Conservation (phyloP, 78 protist species). For the Salpingoeca rosetta region DNA sequence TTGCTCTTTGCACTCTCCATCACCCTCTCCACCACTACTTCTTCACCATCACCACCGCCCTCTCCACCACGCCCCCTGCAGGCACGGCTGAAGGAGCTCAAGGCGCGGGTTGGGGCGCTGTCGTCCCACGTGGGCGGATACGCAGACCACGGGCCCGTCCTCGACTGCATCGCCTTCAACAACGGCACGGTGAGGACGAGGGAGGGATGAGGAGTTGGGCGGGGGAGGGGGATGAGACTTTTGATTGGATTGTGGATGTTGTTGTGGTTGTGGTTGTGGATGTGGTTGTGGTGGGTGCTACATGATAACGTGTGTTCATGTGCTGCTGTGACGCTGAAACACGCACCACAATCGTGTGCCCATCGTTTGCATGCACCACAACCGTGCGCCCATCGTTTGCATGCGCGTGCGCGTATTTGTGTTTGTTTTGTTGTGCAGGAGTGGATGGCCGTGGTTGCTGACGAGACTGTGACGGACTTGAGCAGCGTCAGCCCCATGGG, state of each 20-base stretch:
- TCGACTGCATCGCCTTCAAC: conserved; percentile 32
- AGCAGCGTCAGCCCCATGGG: background rate
- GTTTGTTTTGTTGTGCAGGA: too few relatives aligned
- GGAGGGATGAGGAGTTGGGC: too few relatives aligned
- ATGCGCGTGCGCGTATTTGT: too few relatives aligned
- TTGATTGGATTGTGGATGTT: background rate
- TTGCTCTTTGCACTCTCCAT: background rate
- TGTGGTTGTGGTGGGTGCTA: too few relatives aligned
- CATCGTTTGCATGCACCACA: too few relatives aligned
- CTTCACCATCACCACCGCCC: background rate
- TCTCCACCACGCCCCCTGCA: background rate
- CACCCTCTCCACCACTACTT: background rate
- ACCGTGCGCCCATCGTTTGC: too few relatives aligned
- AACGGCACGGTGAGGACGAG: conserved; percentile 37
- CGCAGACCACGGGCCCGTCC: conserved; percentile 30
- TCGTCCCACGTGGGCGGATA: background rate
- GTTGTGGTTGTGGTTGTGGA: too few relatives aligned
- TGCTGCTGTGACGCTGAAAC: too few relatives aligned
- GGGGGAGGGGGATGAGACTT: background rate
- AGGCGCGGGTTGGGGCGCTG: conserved; percentile 7
- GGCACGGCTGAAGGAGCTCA: conserved; percentile 14
- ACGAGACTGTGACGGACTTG: background rate
- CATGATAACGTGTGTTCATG: background rate
- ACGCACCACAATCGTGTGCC: too few relatives aligned
- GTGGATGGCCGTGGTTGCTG: too few relatives aligned